A percentile compares a stretch with the other conserved stretches of the same genome.
phyloP scores from a whole-genome alignment of 2,329 filamentous ascomycete species.

The Trichophyton benhamiae region DNA sequence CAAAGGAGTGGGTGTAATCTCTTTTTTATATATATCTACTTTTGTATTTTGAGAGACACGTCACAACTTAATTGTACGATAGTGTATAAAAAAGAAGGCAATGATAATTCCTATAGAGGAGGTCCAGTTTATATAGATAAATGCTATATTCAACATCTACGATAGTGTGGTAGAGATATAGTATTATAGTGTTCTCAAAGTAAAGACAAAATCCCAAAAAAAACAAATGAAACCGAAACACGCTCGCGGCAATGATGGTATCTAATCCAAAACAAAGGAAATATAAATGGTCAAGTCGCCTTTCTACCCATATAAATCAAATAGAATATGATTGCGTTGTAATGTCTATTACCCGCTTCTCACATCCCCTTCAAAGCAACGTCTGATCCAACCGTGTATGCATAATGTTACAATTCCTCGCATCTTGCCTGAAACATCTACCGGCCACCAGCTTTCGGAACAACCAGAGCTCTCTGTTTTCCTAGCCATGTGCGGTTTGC shows the following conservation, averaged over 20 bases:
- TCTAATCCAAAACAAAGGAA: slow-evolving; percentile 3
- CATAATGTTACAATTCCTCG: slow-evolving; percentile 2
- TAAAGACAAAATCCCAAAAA: background rate
- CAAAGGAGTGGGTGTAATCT: slow-evolving; percentile 47
- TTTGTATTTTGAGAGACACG: background rate
- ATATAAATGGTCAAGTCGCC: background rate
- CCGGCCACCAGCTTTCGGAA: slow-evolving; percentile 14
- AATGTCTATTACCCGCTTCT: background rate
- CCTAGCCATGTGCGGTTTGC: slow-evolving; percentile 34
- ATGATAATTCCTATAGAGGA: background rate
- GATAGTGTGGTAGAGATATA: background rate
- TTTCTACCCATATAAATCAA: background rate
- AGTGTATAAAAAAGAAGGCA: background rate
- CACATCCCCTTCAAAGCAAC: background rate
- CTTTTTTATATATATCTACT: background rate
- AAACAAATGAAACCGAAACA: background rate
- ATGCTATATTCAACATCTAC: background rate
- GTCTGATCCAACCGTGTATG: background rate
- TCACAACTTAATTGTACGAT: background rate
- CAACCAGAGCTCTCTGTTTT: slow-evolving; percentile 33
- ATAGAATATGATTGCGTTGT: background rate
- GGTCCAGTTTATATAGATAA: background rate
- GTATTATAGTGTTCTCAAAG: background rate
- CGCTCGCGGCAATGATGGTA: slow-evolving; percentile 1
- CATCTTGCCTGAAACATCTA: background rate